phyloP scores from a whole-genome alignment of 306 rosid species.

The Prunus davidiana region DNA sequence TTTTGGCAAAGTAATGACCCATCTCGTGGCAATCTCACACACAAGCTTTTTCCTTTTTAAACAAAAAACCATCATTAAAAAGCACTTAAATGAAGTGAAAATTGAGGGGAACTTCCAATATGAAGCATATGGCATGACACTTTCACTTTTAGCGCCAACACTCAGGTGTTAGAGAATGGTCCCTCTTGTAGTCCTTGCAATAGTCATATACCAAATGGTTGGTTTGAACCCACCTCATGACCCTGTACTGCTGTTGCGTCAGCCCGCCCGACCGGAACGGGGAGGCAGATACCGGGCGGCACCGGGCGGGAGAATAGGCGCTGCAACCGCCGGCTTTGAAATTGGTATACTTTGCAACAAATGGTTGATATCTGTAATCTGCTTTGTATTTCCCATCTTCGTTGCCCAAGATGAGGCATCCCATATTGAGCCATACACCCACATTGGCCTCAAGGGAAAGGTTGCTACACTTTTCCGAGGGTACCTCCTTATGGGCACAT shows the following conservation, averaged over 20 bases:
- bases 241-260: slow-evolving; percentile 46
- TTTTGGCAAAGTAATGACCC: slow-evolving; percentile 24
- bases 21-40: slow-evolving; percentile 30
- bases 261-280: slow-evolving; percentile 82
- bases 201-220: slow-evolving; percentile 78
- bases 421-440: slow-evolving; percentile 97
- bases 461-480: slow-evolving; percentile 62
- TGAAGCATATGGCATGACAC: slow-evolving; percentile 1
- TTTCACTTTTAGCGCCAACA: slow-evolving; percentile 44
- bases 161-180: slow-evolving; percentile 83
- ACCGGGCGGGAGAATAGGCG: slow-evolving; percentile 63
- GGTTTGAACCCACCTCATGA: slow-evolving; percentile 85
- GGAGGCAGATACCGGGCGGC: slow-evolving; percentile 69
- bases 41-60: neutral
- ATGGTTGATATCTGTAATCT: slow-evolving; percentile 86
- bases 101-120: slow-evolving; percentile 7
- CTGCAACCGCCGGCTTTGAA: slow-evolving; percentile 87
- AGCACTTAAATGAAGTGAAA: slow-evolving; percentile 19
- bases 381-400: slow-evolving; percentile 98
- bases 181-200: slow-evolving; percentile 74
- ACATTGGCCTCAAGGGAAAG: slow-evolving; percentile 91
- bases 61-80: slow-evolving; percentile 9
- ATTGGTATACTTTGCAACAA: slow-evolving; percentile 68
- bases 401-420: slow-evolving; percentile 99
- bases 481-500: slow-evolving; percentile 92